Evolutionary conservation across 768 basidiomycete species (phyloP).

Genomic region (Suillus bovinus): DNA sequence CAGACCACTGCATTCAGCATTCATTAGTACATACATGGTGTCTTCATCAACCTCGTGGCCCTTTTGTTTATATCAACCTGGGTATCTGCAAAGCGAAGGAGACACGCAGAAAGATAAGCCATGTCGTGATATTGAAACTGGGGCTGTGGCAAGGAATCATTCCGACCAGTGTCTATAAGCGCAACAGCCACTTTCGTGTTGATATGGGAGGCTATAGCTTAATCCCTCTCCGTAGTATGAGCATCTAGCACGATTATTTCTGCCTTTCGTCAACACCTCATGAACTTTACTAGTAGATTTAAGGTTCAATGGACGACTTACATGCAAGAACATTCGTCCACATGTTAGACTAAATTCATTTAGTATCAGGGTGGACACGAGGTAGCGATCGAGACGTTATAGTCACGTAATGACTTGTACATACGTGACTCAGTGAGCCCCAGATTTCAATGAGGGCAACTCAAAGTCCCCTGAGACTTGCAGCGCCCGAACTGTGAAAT

Average conservation of each 20-base stretch:
- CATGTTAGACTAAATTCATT: background rate
- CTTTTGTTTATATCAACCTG: background rate
- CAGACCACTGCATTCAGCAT: background rate
- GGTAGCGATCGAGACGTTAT: background rate
- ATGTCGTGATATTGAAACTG: background rate
- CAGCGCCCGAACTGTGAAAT: too few relatives aligned
- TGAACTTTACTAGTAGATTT: background rate
- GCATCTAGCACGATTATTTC: background rate
- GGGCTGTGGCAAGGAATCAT: background rate
- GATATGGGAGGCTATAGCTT: background rate
- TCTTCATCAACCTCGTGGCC: background rate
- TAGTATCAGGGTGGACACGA: too few relatives aligned
- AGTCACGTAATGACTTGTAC: background rate
- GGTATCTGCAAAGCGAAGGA: background rate
- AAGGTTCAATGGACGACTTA: background rate
- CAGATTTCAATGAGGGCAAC: too few relatives aligned
- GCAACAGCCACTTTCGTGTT: background rate
- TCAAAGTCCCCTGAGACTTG: too few relatives aligned
- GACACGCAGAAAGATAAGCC: background rate
- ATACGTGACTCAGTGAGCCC: too few relatives aligned
- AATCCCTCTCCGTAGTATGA: background rate
- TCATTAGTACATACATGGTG: background rate
- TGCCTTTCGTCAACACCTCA: background rate
- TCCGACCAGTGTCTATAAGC: background rate
- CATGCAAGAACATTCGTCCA: background rate